phyloP scores from a whole-genome alignment of 192 early-diverging fungal species.

The Funneliformis geosporum region DNA sequence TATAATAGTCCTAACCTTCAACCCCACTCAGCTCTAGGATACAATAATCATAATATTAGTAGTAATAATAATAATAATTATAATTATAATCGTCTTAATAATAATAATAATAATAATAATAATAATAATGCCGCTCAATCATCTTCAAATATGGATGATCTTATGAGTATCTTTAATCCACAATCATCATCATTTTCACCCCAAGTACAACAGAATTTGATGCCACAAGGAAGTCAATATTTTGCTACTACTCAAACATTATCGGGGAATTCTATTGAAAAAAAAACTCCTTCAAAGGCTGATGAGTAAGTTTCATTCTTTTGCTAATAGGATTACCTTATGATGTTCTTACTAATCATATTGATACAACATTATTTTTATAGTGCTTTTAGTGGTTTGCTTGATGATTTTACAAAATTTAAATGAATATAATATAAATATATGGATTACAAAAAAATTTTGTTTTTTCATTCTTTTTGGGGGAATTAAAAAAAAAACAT shows the following conservation, averaged over 20 bases:
- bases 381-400: too few relatives aligned
- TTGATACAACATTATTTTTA: too few relatives aligned
- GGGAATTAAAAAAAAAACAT: too few relatives aligned
- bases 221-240: slow-evolving; percentile 27
- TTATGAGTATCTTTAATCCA: background rate
- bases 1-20: slow-evolving; percentile 3
- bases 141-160: background rate
- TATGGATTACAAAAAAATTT: too few relatives aligned
- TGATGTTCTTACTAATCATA: too few relatives aligned
- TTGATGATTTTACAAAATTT: too few relatives aligned
- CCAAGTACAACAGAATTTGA: background rate
- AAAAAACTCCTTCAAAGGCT: too few relatives aligned
- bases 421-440: too few relatives aligned
- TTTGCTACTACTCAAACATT: slow-evolving; percentile 18
- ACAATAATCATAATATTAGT: background rate
- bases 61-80: background rate
- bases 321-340: too few relatives aligned
- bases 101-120: background rate
- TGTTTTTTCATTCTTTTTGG: too few relatives aligned
- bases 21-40: background rate
- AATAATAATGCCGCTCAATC: background rate
- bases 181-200: background rate
- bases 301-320: too few relatives aligned
- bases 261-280: background rate
- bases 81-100: too few relatives aligned